phyloP scores from a whole-genome alignment of 1,284 basidiomycete species.

The Ceratobasidium sp. region DNA sequence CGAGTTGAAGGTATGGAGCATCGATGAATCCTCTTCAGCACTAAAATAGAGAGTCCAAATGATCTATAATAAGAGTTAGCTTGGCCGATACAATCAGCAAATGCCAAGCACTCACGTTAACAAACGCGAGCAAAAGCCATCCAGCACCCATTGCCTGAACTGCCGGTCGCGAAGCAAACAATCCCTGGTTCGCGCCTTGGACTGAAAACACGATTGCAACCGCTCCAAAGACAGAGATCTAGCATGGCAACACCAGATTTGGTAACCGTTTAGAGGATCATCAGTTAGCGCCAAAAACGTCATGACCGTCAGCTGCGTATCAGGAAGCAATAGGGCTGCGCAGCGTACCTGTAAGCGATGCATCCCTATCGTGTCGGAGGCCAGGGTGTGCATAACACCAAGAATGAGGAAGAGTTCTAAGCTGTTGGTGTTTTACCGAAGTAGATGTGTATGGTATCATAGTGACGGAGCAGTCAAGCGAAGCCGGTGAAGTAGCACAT shows the following conservation, averaged over 20 bases:
- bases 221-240: conserved; percentile 90
- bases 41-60: conserved; percentile 98
- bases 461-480: neutral
- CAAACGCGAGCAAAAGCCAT: conserved; percentile 92
- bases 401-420: conserved; percentile 86
- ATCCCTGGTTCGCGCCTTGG: conserved; percentile 76
- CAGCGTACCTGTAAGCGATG: conserved; percentile 71
- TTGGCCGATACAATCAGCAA: neutral
- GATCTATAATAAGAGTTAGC: conserved; percentile 67
- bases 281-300: conserved; percentile 55
- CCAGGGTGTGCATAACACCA: conserved; percentile 85
- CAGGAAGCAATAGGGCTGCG: conserved; percentile 29
- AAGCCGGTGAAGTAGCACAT: neutral
- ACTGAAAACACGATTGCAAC: conserved; percentile 91
- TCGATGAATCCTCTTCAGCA: conserved; percentile 91
- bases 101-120: conserved; percentile 63
- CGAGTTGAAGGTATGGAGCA: conserved; percentile 86
- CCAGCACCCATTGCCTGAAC: conserved; percentile 90
- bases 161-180: conserved; percentile 69
- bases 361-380: conserved; percentile 86
- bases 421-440: conserved; percentile 52
- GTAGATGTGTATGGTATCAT: neutral
- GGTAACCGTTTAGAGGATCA: conserved; percentile 44
- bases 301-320: conserved; percentile 43
- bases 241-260: conserved; percentile 56